phyloP scores from a whole-genome alignment of 352 stramenopile genomes.

The Pythium oligandrum region DNA sequence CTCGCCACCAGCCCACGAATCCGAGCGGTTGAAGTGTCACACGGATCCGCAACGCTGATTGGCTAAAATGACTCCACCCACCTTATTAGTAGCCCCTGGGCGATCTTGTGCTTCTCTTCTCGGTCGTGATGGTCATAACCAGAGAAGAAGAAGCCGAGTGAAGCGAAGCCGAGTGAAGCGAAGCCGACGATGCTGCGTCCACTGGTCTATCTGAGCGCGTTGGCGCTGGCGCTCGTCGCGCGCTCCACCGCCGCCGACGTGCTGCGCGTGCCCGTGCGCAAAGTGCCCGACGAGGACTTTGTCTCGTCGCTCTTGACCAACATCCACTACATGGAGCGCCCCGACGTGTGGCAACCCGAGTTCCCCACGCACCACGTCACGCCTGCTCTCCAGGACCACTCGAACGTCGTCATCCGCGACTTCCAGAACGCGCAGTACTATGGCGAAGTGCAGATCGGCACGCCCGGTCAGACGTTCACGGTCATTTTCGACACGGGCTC shows the following conservation, averaged over 20 bases:
- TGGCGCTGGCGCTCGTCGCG: conserved; percentile 8
- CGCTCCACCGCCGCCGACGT: conserved; percentile 21
- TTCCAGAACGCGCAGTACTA: conserved; percentile 95
- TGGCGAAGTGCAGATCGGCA: conserved; percentile 88
- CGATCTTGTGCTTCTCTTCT: not conserved
- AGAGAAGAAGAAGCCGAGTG: too few relatives aligned
- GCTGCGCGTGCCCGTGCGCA: conserved; percentile 68
- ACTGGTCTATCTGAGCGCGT: conserved; percentile 20
- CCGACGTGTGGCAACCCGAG: conserved; percentile 43
- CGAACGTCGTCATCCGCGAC: conserved; percentile 80
- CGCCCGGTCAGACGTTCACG: conserved; percentile 87
- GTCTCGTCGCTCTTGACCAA: conserved; percentile 47
- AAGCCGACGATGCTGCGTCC: conserved; percentile 14
- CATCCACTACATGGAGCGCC: conserved; percentile 29
- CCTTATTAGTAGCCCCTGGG: conserved; percentile 9
- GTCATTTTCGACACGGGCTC: conserved; percentile 97
- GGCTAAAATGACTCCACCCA: not conserved
- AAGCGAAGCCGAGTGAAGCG: not conserved
- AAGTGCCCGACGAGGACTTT: conserved; percentile 61
- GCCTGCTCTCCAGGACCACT: conserved; percentile 12
- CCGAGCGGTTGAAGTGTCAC: conserved; percentile 14
- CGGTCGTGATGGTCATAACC: too few relatives aligned
- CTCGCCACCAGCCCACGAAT: not conserved
- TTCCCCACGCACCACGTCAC: conserved; percentile 11
- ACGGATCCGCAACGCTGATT: conserved; percentile 6